Conservation (phyloP, 192 early-diverging fungal genomes). For the Coemansia sp. region DNA sequence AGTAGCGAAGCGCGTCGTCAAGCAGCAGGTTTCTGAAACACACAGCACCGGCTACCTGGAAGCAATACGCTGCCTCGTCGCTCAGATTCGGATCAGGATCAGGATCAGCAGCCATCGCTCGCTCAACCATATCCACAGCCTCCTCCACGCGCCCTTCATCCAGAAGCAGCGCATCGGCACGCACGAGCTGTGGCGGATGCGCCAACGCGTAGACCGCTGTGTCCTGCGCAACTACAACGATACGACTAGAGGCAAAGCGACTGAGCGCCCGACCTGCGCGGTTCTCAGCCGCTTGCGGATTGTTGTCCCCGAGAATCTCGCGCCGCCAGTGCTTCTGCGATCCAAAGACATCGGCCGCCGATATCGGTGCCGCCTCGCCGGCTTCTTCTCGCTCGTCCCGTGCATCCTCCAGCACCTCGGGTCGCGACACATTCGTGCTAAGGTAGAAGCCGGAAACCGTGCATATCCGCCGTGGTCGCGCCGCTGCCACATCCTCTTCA, state of each 20-base stretch:
- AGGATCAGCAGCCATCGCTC: conserved; percentile 13
- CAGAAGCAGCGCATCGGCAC: conserved; percentile 16
- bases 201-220: conserved; percentile 24
- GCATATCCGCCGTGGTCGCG: conserved; percentile 22
- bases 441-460: conserved; percentile 9
- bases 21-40: conserved; percentile 31
- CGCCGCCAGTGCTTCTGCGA: conserved; percentile 15
- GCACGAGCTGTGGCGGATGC: conserved; percentile 24
- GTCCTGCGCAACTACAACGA: conserved; percentile 19
- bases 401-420: conserved; percentile 35
- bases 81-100: neutral
- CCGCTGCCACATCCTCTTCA: neutral
- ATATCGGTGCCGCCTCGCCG: neutral
- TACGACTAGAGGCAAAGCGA: conserved; percentile 4
- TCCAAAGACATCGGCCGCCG: neutral
- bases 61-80: conserved; percentile 34
- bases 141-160: conserved; percentile 32
- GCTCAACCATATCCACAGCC: conserved; percentile 28
- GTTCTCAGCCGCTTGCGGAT: neutral
- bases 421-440: conserved; percentile 15
- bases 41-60: conserved; percentile 38
- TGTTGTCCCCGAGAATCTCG: conserved; percentile 19
- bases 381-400: conserved; percentile 10
- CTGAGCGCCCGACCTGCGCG: conserved; percentile 18
- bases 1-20: conserved; percentile 45